Evolutionary conservation across 495 filamentous ascomycete genomes (phyloP).

Genomic region (Podospora pseudoanserina): DNA sequence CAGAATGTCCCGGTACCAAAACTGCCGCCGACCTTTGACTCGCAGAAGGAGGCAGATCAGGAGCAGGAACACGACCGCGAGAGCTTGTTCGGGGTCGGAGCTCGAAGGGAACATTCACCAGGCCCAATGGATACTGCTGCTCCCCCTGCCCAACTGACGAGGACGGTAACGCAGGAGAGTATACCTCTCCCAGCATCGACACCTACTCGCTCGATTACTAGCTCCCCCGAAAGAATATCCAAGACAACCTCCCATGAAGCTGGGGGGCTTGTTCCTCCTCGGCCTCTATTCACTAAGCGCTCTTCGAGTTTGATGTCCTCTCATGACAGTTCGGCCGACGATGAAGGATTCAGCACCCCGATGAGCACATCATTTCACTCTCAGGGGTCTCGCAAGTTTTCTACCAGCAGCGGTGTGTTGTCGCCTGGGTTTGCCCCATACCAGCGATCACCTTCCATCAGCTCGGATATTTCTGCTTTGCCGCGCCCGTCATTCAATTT

Average conservation of each 20-base stretch:
- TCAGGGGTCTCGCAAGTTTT: constrained; percentile 54
- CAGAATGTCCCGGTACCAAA: constrained; percentile 43
- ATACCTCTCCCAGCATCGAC: constrained; percentile 22
- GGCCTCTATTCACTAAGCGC: constrained; percentile 44
- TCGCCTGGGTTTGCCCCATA: constrained; percentile 54
- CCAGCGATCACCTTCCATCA: constrained; percentile 73
- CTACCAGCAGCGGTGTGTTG: constrained; percentile 59
- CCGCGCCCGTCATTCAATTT: constrained; percentile 85
- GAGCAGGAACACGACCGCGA: constrained; percentile 31
- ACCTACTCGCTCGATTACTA: constrained; percentile 20
- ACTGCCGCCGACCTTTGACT: constrained; percentile 31
- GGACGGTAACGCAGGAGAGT: constrained; percentile 23
- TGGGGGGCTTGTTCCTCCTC: constrained; percentile 39
- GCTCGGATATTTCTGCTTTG: constrained; percentile 66
- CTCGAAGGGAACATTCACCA: constrained; percentile 45
- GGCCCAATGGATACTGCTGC: constrained; percentile 27
- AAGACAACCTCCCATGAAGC: constrained; percentile 42
- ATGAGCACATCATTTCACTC: constrained; percentile 44
- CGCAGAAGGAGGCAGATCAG: constrained; percentile 29
- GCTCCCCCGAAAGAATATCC: constrained; percentile 39
- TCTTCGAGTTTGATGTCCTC: constrained; percentile 49
- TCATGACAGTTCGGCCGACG: constrained; percentile 36
- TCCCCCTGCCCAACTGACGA: constrained; percentile 15
- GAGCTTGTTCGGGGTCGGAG: constrained; percentile 39
- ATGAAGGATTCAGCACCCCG: constrained; percentile 32